Evolutionary conservation across 176 grass and related monocot genomes (phyloP).

Genomic region (Musa beccarii): DNA sequence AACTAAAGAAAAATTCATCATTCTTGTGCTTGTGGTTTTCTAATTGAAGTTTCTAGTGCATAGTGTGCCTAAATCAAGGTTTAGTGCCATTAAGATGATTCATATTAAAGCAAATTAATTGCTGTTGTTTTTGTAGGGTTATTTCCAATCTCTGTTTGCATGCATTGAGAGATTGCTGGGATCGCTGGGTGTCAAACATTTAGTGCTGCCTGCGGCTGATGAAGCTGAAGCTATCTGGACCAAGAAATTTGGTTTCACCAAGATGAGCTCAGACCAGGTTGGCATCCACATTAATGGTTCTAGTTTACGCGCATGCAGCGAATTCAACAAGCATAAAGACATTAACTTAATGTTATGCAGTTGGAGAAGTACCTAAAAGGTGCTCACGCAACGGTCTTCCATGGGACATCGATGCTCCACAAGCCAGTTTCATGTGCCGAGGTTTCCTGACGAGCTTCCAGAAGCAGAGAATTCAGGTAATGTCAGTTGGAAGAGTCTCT

Average conservation of each 20-base stretch:
- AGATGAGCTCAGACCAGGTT: conserved; percentile 58
- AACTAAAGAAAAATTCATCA: too few relatives aligned
- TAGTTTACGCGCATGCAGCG: not conserved
- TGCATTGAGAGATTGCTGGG: conserved; percentile 72
- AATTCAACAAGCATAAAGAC: not conserved
- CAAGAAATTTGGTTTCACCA: conserved; percentile 88
- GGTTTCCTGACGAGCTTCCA: not conserved
- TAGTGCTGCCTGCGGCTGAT: conserved; percentile 82
- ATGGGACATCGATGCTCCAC: conserved; percentile 66
- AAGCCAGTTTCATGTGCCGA: conserved; percentile 38
- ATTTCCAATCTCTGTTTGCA: conserved; percentile 76
- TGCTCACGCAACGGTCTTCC: conserved; percentile 59
- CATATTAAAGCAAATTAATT: too few relatives aligned
- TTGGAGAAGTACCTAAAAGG: conserved; percentile 58
- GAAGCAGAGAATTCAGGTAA: not conserved
- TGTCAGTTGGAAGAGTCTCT: conserved; percentile 7
- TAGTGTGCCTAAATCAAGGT: too few relatives aligned
- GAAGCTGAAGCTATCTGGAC: conserved; percentile 94
- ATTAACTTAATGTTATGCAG: conserved; percentile 30
- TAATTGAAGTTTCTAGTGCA: too few relatives aligned
- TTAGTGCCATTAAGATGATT: not conserved
- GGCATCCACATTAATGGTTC: too few relatives aligned
- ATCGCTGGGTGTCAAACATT: conserved; percentile 56
- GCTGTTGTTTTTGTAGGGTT: conserved; percentile 32
- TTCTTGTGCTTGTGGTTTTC: too few relatives aligned